These are phyloP conservation scores for Gossypium davidsonii DNA, from an alignment of 441 rosid species.

Conservation along the genomic window DNA sequence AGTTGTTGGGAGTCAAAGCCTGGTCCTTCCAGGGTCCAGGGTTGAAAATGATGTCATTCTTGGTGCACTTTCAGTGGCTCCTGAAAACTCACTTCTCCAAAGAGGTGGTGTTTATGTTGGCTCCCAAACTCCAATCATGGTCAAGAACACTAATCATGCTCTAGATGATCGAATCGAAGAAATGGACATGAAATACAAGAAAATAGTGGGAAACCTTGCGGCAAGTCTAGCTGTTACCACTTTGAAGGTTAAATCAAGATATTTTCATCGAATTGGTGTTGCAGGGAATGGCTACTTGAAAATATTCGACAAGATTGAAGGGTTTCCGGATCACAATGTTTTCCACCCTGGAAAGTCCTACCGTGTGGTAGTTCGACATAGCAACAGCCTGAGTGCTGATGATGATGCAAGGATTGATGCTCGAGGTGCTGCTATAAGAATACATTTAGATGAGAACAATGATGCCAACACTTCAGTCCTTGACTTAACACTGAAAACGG, in stretches of 20 bases:
- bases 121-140: conserved; percentile 50
- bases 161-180: conserved; percentile 70
- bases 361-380: conserved; percentile 50
- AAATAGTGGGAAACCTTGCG: conserved; percentile 54
- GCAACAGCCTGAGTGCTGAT: conserved; percentile 68
- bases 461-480: conserved; percentile 29
- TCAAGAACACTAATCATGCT: conserved; percentile 57
- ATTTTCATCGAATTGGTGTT: conserved; percentile 65
- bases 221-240: conserved; percentile 61
- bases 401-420: conserved; percentile 72
- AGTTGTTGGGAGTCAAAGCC: conserved; percentile 65
- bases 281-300: conserved; percentile 47
- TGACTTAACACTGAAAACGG: conserved; percentile 65
- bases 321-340: conserved; percentile 43
- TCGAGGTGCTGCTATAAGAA: conserved; percentile 55
- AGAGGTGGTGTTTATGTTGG: conserved; percentile 60
- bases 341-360: conserved; percentile 46
- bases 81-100: conserved; percentile 46
- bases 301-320: conserved; percentile 40
- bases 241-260: conserved; percentile 56
- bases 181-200: conserved; percentile 62
- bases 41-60: conserved; percentile 51
- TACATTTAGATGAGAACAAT: conserved; percentile 34
- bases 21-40: conserved; percentile 50
- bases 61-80: conserved; percentile 66